Percentiles rank a stretch among this genome's conserved stretches.
Evolutionary conservation across 345 rosid species (phyloP).

Genomic region (Gossypium rotundifolium): DNA sequence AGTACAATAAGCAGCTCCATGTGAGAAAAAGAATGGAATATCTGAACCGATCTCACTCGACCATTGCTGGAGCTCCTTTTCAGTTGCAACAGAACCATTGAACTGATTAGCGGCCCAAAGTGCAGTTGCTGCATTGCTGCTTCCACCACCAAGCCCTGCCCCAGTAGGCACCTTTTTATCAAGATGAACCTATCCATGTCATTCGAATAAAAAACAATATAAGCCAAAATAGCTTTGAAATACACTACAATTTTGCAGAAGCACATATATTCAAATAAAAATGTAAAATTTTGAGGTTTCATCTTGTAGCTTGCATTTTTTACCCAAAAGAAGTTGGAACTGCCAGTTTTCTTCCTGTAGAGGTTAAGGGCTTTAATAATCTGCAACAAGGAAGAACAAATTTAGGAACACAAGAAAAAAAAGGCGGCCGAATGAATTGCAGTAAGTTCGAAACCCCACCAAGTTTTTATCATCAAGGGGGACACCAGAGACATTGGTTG

Average conservation of each 20-base stretch:
- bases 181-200: conserved; percentile 64
- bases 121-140: conserved; percentile 97
- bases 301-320: conserved; percentile 1
- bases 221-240: neutral
- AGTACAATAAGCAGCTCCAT: conserved; percentile 91
- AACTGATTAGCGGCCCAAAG: conserved; percentile 98
- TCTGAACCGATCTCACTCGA: conserved; percentile 96
- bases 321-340: conserved; percentile 80
- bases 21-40: conserved; percentile 92
- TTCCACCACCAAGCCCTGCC: conserved; percentile 97
- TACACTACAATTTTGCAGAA: neutral
- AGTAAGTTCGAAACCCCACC: conserved; percentile 27
- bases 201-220: neutral
- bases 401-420: neutral
- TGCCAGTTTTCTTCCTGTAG: conserved; percentile 82
- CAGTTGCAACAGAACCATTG: conserved; percentile 62
- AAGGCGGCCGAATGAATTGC: neutral
- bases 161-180: conserved; percentile 91
- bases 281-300: neutral
- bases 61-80: conserved; percentile 95
- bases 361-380: conserved; percentile 92
- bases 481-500: conserved; percentile 76
- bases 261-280: neutral
- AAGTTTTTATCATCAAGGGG: conserved; percentile 80
- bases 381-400: conserved; percentile 34